Evolutionary conservation across 2,329 filamentous ascomycete species (phyloP), one percentile per base, ranked within the genome.

Genomic region (Neocucurbitaria cava): DNA sequence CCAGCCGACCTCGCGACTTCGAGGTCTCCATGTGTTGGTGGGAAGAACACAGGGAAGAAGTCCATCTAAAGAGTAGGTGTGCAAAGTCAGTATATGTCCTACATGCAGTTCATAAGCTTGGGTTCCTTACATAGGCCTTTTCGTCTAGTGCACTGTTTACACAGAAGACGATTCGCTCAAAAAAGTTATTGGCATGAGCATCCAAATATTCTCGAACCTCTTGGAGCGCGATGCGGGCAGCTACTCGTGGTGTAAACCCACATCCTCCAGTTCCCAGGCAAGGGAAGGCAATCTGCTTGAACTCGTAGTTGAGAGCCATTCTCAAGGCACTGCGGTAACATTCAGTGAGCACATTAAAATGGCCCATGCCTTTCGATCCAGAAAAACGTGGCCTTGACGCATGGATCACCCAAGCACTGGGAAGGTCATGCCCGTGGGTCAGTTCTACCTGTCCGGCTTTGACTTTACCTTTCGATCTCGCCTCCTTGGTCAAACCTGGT

Each of bases 251-350:
- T n/a, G 71, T 68, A 40, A 74, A 73, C 0, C 67, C 69, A 33
- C 62, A 63, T 5, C 71, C 71, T 10, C 73, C 72, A 9, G 66
- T 61, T 15, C 65, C 70, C 2, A 76, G 38, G 39, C 67, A 70
- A 20, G 73, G 73, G 50, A 76, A 75, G 0, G 71, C 74, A 11
- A 76, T 55, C 1, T 65, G 72, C 31, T 68, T 70, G 38, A 74
- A 43, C 1, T 56, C 48, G 13, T 63, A 43, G 2, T 58, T 46
- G 7, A 56, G 52, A 4, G 71, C 72, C 15, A 64, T 49, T 23
- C 53, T 60, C 13, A 76, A 56, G 15, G 58, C 58, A 46, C 51
- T 66, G 7, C 65, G 65, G 46, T 76, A 76, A 54, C 72, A 74
- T 23, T 67, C 64, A 1, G 64, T 65, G 13, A 76, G 66, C 11